Evolutionary conservation across 1,284 basidiomycete species (phyloP).

Genomic region (Rhodotorula sp.): DNA sequence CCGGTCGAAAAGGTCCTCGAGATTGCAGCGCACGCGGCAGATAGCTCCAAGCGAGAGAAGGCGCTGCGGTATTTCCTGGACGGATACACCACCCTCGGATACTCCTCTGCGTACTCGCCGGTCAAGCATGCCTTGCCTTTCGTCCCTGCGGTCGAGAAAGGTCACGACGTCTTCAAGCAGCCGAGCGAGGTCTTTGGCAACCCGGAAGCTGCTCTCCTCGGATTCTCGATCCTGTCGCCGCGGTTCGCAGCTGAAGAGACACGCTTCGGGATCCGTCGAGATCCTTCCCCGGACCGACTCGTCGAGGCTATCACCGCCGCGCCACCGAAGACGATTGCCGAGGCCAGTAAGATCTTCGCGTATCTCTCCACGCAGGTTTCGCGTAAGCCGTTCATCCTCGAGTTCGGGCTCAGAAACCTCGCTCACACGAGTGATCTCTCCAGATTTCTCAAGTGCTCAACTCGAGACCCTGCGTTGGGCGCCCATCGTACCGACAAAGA

Average conservation of each 20-base stretch:
- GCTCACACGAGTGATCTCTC: neutral
- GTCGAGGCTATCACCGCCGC: slow-evolving; percentile 63
- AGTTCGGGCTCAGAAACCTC: neutral
- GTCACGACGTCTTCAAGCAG: slow-evolving; percentile 60
- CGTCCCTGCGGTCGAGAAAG: slow-evolving; percentile 69
- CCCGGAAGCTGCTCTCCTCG: slow-evolving; percentile 68
- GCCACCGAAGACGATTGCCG: slow-evolving; percentile 61
- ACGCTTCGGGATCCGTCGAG: slow-evolving; percentile 71
- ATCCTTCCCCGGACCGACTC: slow-evolving; percentile 69
- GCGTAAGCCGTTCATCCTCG: slow-evolving; percentile 4
- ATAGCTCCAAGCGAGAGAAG: slow-evolving; percentile 55
- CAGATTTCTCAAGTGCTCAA: slow-evolving; percentile 47
- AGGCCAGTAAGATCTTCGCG: slow-evolving; percentile 71
- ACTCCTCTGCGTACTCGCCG: slow-evolving; percentile 30
- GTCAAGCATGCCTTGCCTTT: slow-evolving; percentile 61
- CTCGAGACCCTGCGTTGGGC: slow-evolving; percentile 47
- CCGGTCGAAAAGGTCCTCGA: slow-evolving; percentile 66
- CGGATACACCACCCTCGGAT: slow-evolving; percentile 53
- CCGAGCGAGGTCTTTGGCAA: slow-evolving; percentile 77
- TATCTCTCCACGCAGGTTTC: slow-evolving; percentile 61
- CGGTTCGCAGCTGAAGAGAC: slow-evolving; percentile 60
- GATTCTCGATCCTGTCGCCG: slow-evolving; percentile 68
- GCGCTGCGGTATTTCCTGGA: slow-evolving; percentile 79
- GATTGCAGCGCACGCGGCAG: slow-evolving; percentile 61
- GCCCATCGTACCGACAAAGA: slow-evolving; percentile 52